These are phyloP conservation scores for Cynanchum wilfordii DNA, from an alignment of 257 asterid species.

Conservation along the genomic window DNA sequence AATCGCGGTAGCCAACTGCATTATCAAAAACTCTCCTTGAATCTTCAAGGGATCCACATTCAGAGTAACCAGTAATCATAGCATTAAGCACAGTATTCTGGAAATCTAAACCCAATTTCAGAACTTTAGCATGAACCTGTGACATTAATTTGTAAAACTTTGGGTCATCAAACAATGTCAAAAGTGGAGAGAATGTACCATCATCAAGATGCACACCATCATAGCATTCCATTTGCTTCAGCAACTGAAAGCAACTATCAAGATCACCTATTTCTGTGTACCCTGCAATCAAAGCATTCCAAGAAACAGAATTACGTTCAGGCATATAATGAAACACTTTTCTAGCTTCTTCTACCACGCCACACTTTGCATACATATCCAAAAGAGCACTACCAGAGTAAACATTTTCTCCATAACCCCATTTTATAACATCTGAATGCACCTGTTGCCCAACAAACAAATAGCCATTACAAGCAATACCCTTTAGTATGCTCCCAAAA, in stretches of 20 bases:
- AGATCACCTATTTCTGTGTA: constrained; percentile 49
- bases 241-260: constrained; percentile 38
- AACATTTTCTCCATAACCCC: constrained; percentile 55
- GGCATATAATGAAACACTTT: constrained; percentile 52
- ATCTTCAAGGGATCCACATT: constrained; percentile 48
- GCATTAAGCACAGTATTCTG: constrained; percentile 70
- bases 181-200: constrained; percentile 75
- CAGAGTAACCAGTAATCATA: constrained; percentile 59
- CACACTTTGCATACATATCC: constrained; percentile 73
- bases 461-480: constrained; percentile 38
- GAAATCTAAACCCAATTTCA: constrained; percentile 52
- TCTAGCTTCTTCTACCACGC: constrained; percentile 51
- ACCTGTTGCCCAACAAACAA: constrained; percentile 48
- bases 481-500: constrained; percentile 74
- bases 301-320: constrained; percentile 63
- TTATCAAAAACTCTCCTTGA: constrained; percentile 48
- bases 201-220: constrained; percentile 55
- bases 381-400: constrained; percentile 70
- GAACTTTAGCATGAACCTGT: constrained; percentile 68
- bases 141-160: constrained; percentile 33
- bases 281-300: constrained; percentile 85
- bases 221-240: constrained; percentile 45
- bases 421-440: constrained; percentile 65
- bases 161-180: constrained; percentile 50
- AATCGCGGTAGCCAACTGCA: constrained; percentile 47